Evolutionary conservation across 371 early-diverging fungal species (phyloP).

Genomic region (Dichotomocladium elegans): DNA sequence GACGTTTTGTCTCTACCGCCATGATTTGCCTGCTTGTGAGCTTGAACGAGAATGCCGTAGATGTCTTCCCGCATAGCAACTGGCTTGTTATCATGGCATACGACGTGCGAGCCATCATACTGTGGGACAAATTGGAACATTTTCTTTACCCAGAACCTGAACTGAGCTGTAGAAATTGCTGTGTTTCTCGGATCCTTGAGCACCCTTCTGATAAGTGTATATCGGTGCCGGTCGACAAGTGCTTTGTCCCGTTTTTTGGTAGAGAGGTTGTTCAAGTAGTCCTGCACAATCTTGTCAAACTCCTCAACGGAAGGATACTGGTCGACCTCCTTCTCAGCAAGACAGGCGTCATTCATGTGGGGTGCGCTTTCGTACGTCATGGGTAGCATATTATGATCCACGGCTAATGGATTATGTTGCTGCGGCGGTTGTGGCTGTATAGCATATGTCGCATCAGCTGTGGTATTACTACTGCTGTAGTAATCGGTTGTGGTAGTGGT

Average conservation of each 20-base stretch:
- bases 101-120: constrained; percentile 25
- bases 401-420: background rate
- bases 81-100: constrained; percentile 56
- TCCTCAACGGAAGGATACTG: constrained; percentile 37
- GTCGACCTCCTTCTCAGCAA: constrained; percentile 22
- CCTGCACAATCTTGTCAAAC: constrained; percentile 44
- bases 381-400: too few species aligned
- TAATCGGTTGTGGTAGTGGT: constrained; percentile 2
- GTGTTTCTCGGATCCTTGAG: constrained; percentile 58
- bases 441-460: background rate
- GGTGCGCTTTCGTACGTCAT: too few species aligned
- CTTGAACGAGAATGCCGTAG: constrained; percentile 53
- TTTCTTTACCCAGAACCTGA: constrained; percentile 66
- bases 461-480: background rate
- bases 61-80: constrained; percentile 59
- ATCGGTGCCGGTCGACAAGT: constrained; percentile 49
- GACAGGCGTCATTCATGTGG: background rate
- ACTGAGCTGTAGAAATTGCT: constrained; percentile 58
- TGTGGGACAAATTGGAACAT: constrained; percentile 52
- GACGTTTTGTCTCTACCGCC: constrained; percentile 65
- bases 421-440: background rate
- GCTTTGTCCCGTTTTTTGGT: constrained; percentile 64
- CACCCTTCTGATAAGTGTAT: constrained; percentile 51
- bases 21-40: constrained; percentile 58
- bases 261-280: constrained; percentile 51